These are phyloP conservation scores for Selaginella moellendorffii DNA, from an alignment of 75 land plant genomes.

Conservation along the genomic window DNA sequence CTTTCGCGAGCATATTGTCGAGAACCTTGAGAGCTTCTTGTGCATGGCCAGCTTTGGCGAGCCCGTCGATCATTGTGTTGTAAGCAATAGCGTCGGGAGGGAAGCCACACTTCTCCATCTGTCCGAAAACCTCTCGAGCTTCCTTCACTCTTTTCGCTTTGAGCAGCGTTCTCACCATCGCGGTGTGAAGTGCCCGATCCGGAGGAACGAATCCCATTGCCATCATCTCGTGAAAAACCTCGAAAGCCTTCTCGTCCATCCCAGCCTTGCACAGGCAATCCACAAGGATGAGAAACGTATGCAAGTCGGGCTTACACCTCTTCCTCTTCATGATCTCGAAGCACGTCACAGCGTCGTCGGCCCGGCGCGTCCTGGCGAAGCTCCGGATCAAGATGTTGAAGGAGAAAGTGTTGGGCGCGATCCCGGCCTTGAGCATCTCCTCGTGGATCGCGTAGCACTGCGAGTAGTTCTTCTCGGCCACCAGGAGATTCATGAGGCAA, in stretches of 20 bases:
- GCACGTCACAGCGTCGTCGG: not conserved
- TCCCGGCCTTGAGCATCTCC: not conserved
- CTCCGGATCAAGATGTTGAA: not conserved
- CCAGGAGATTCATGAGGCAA: not conserved
- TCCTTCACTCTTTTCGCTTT: not conserved
- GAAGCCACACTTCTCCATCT: not conserved
- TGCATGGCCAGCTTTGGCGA: constrained; percentile 14
- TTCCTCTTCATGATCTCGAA: not conserved
- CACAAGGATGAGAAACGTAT: not conserved
- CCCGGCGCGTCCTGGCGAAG: not conserved
- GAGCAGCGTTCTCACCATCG: not conserved
- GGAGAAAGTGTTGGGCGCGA: not conserved
- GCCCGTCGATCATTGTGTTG: not conserved
- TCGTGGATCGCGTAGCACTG: not conserved
- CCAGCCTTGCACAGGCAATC: not conserved
- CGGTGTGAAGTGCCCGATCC: not conserved
- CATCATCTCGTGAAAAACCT: not conserved
- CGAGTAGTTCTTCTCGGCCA: not conserved
- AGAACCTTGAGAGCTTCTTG: constrained; percentile 53
- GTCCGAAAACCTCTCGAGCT: not conserved
- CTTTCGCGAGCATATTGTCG: constrained; percentile 55
- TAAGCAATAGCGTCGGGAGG: not conserved
- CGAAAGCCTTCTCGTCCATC: not conserved
- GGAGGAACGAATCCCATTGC: not conserved
- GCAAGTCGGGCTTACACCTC: not conserved